Evolutionary conservation across 805 yeast genomes (phyloP).

Genomic region (Candida silvicultrix): DNA sequence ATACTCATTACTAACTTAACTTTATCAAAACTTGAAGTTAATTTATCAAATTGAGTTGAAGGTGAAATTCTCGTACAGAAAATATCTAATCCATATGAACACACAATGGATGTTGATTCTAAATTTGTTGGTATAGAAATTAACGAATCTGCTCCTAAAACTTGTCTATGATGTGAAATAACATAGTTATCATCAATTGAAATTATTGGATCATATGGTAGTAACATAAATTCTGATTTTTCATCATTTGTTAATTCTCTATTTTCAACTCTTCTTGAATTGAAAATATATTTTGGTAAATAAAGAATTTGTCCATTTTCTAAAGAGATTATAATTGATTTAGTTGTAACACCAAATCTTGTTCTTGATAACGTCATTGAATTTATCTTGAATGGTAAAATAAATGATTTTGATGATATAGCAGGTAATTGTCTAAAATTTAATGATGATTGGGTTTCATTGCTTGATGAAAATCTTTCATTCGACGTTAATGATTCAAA

Average conservation of each 20-base stretch:
- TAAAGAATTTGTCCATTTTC: slow-evolving; percentile 55
- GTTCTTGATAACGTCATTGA: slow-evolving; percentile 51
- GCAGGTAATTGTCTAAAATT: slow-evolving; percentile 36
- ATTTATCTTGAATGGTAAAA: slow-evolving; percentile 53
- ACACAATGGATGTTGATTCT: slow-evolving; percentile 76
- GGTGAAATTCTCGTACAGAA: slow-evolving; percentile 79
- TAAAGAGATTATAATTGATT: slow-evolving; percentile 55
- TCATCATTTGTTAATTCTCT: slow-evolving; percentile 45
- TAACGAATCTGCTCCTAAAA: slow-evolving; percentile 29
- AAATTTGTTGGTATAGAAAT: slow-evolving; percentile 54
- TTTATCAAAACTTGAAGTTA: slow-evolving; percentile 64
- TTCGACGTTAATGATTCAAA: slow-evolving; percentile 62
- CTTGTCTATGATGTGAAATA: slow-evolving; percentile 44
- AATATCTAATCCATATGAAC: slow-evolving; percentile 60
- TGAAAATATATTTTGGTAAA: slow-evolving; percentile 65
- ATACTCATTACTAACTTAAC: slow-evolving; percentile 57
- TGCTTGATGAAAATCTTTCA: slow-evolving; percentile 26
- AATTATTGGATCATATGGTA: slow-evolving; percentile 62
- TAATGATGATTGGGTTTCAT: slow-evolving; percentile 26
- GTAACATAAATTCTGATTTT: slow-evolving; percentile 48
- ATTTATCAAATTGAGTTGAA: slow-evolving; percentile 74
- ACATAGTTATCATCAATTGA: slow-evolving; percentile 40
- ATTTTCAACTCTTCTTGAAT: slow-evolving; percentile 62
- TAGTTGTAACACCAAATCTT: slow-evolving; percentile 59
- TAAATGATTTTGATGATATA: slow-evolving; percentile 48